These are phyloP conservation scores for Strobilomyces dryophilus DNA, from an alignment of 768 basidiomycete species.

Conservation along the genomic window DNA sequence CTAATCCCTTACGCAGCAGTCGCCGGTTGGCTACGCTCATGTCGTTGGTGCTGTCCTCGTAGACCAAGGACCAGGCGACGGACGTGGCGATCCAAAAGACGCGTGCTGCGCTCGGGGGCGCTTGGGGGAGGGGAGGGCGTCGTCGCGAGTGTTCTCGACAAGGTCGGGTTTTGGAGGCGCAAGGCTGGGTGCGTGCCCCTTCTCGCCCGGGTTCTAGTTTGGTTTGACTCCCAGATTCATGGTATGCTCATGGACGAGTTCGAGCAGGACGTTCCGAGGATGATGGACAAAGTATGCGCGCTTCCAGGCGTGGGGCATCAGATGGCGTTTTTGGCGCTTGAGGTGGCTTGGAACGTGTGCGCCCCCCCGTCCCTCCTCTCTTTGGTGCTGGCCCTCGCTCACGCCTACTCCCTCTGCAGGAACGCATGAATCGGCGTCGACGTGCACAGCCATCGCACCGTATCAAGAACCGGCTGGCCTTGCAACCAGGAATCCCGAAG, in stretches of 20 bases:
- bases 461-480: constrained; percentile 91
- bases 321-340: constrained; percentile 87
- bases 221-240: too few relatives aligned
- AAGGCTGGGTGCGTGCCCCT: constrained; percentile 62
- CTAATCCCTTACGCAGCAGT: too few relatives aligned
- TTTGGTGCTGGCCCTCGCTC: too few relatives aligned
- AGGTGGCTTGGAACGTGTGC: constrained; percentile 81
- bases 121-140: constrained; percentile 54
- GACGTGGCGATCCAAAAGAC: too few relatives aligned
- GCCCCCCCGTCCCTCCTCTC: constrained; percentile 15
- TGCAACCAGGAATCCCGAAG: constrained; percentile 94
- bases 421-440: constrained; percentile 94
- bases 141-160: constrained; percentile 75
- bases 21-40: too few relatives aligned
- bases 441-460: constrained; percentile 90
- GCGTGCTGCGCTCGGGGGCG: too few relatives aligned
- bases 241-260: constrained; percentile 71
- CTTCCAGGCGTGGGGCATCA: constrained; percentile 93
- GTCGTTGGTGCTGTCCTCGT: too few relatives aligned
- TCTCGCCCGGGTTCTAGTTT: neutral
- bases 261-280: constrained; percentile 82
- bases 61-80: too few relatives aligned
- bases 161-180: constrained; percentile 90
- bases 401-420: constrained; percentile 31
- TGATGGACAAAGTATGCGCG: constrained; percentile 82